Conservation (phyloP, 2,329 filamentous ascomycete species). For the Fusarium kyushuense region DNA sequence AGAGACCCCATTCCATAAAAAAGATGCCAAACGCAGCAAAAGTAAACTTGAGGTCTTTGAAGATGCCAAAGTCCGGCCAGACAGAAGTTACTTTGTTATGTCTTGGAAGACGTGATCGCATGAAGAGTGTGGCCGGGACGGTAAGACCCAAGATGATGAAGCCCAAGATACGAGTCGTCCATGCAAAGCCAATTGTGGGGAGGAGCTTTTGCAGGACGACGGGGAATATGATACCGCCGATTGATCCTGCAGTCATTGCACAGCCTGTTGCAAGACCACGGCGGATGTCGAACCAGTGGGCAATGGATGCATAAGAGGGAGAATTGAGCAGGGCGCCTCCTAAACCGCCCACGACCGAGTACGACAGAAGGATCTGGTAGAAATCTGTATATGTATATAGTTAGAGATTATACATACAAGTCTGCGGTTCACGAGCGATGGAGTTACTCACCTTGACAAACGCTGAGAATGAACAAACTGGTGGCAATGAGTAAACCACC, state of each 20-base stretch:
- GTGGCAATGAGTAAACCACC: constrained; percentile 73
- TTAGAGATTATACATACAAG: background rate
- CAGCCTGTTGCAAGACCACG: constrained; percentile 85
- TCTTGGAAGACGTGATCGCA: constrained; percentile 67
- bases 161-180: constrained; percentile 63
- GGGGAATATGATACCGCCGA: constrained; percentile 76
- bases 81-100: constrained; percentile 53
- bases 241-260: constrained; percentile 77
- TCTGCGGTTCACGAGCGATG: too few species aligned
- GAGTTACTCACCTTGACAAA: constrained; percentile 63
- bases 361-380: constrained; percentile 84
- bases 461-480: constrained; percentile 74
- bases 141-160: constrained; percentile 63
- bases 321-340: constrained; percentile 83
- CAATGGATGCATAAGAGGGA: constrained; percentile 78
- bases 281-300: constrained; percentile 81
- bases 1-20: constrained; percentile 77
- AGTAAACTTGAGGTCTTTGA: constrained; percentile 69
- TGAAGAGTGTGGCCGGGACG: constrained; percentile 61
- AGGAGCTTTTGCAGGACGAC: constrained; percentile 61
- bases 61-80: constrained; percentile 71
- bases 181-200: constrained; percentile 61
- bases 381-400: constrained; percentile 56
- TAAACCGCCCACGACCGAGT: constrained; percentile 78
- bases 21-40: constrained; percentile 73